Conservation (phyloP, 169 alveolate species). For the Toxoplasma gondii region DNA sequence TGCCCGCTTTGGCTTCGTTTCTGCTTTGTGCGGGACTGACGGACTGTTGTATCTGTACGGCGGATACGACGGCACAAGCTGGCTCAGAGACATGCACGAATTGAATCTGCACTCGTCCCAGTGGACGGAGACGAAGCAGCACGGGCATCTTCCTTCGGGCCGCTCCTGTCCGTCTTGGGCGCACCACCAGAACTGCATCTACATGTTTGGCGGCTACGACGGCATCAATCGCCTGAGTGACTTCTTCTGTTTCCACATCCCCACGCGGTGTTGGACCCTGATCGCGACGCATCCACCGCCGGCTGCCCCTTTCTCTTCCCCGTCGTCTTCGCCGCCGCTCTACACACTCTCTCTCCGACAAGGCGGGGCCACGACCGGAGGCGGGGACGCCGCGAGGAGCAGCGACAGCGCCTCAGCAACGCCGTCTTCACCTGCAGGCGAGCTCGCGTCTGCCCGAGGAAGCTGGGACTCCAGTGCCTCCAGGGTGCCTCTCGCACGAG, state of each 20-base stretch:
- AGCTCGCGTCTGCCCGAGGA: neutral
- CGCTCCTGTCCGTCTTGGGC: constrained; percentile 78
- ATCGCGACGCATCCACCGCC: constrained; percentile 13
- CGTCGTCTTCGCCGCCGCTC: neutral
- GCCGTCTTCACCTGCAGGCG: neutral
- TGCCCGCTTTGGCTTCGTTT: constrained; percentile 61
- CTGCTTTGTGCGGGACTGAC: constrained; percentile 68
- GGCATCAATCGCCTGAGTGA: constrained; percentile 86
- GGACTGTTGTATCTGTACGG: constrained; percentile 81
- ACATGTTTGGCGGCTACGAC: constrained; percentile 90
- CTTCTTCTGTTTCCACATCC: constrained; percentile 77
- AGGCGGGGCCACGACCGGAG: neutral
- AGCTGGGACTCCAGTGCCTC: too few species aligned
- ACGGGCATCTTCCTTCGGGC: constrained; percentile 75
- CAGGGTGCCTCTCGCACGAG: too few species aligned
- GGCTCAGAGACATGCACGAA: constrained; percentile 85
- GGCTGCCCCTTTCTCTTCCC: neutral
- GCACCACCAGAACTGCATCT: constrained; percentile 67
- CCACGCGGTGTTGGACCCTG: constrained; percentile 7
- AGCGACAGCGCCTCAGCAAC: neutral
- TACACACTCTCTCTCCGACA: neutral
- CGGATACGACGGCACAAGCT: constrained; percentile 87
- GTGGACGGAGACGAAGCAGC: constrained; percentile 69
- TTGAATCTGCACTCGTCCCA: constrained; percentile 76
- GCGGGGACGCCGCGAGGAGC: neutral